Percentiles rank a stretch among this genome's conserved stretches.
phyloP scores from a whole-genome alignment of 169 alveolate genomes.

The Eimeria tenella region DNA sequence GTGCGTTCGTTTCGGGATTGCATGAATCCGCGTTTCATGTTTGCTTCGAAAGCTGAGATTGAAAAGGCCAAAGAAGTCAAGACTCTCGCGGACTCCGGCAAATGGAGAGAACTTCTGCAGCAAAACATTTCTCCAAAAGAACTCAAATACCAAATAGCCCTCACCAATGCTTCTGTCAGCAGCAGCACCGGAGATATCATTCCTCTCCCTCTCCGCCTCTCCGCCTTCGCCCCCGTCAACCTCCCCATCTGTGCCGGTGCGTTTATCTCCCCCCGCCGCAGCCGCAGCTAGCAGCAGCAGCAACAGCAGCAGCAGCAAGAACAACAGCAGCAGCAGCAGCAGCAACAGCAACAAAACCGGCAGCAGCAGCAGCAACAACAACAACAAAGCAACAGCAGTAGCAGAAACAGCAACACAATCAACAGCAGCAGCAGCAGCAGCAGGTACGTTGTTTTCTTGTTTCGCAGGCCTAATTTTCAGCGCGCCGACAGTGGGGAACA shows the following conservation, averaged over 20 bases:
- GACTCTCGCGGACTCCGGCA: neutral
- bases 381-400: neutral
- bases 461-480: slow-evolving; percentile 59
- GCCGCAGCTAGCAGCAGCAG: neutral
- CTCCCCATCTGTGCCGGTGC: slow-evolving; percentile 77
- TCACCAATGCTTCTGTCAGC: slow-evolving; percentile 51
- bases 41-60: slow-evolving; percentile 18
- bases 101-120: slow-evolving; percentile 21
- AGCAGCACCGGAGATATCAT: slow-evolving; percentile 48
- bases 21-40: slow-evolving; percentile 58
- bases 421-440: neutral
- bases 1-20: slow-evolving; percentile 43
- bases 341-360: neutral
- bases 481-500: slow-evolving; percentile 51
- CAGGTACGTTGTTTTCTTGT: too few species aligned
- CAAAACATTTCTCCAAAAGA: slow-evolving; percentile 1
- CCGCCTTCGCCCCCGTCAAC: slow-evolving; percentile 78
- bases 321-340: neutral
- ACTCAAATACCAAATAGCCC: neutral
- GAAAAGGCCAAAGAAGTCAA: neutral
- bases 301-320: neutral
- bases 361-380: neutral
- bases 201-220: slow-evolving; percentile 41
- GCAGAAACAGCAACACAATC: neutral
- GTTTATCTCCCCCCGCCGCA: neutral